These are phyloP conservation scores for Chlorella sp. DNA, from an alignment of 139 green algal species.

Conservation along the genomic window DNA sequence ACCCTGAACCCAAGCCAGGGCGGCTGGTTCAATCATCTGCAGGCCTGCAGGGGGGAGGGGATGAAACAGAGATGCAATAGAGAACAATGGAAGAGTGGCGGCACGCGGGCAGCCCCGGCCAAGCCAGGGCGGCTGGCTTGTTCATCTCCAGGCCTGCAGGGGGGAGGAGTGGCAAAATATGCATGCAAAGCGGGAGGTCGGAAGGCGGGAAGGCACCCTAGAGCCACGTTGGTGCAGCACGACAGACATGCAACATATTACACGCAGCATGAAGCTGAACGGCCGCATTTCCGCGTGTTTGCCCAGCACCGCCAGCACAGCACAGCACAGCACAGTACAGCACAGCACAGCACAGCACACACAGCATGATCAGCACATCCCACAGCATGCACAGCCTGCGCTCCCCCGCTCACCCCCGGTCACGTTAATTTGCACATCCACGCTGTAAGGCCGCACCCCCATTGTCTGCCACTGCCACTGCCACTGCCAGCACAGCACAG, in stretches of 20 bases:
- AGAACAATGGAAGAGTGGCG: background rate
- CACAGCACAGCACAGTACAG: background rate
- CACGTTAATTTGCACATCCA: constrained; percentile 82
- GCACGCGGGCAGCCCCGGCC: no score
- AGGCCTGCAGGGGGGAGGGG: no score
- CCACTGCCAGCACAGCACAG: background rate
- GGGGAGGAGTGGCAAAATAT: no score
- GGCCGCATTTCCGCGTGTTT: no score
- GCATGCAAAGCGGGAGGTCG: no score
- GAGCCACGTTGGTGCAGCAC: no score
- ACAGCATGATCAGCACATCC: background rate
- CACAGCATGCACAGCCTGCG: no score
- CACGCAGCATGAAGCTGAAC: background rate
- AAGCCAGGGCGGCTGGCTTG: background rate
- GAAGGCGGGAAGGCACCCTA: no score
- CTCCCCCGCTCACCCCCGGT: constrained; percentile 62
- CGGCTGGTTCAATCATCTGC: no score
- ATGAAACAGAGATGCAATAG: background rate
- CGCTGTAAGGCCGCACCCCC: no score
- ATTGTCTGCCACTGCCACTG: background rate
- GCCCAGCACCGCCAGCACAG: background rate
- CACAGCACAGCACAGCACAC: background rate
- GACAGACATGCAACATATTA: no score
- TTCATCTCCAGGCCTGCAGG: background rate
- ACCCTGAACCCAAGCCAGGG: no score